These are phyloP conservation scores for Phoenix dactylifera DNA, from an alignment of 176 grass and related monocot species.

Conservation along the genomic window DNA sequence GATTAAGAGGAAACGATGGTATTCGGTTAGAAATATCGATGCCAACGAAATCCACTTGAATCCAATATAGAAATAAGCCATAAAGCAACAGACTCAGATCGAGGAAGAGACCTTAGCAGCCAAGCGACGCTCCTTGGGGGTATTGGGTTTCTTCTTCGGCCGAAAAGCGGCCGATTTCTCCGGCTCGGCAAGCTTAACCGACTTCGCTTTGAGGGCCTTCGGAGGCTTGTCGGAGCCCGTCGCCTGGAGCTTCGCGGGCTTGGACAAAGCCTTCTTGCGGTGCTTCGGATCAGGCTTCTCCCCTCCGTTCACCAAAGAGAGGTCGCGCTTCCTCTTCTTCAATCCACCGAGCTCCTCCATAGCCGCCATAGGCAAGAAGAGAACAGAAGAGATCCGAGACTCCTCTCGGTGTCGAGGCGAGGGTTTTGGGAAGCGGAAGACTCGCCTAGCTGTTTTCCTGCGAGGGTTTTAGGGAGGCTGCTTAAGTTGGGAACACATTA, in stretches of 20 bases:
- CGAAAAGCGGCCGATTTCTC: not conserved
- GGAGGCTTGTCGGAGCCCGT: too few species aligned
- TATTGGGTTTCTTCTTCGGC: not conserved
- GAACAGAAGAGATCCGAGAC: not conserved
- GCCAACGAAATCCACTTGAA: not conserved
- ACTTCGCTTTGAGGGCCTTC: too few species aligned
- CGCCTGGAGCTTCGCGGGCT: not conserved
- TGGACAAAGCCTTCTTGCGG: not conserved
- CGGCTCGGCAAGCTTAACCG: too few species aligned
- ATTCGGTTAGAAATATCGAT: too few species aligned
- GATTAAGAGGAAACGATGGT: too few species aligned
- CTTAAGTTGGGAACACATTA: too few species aligned
- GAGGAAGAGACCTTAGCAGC: conserved; percentile 6
- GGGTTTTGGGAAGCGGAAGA: too few species aligned
- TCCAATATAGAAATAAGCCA: not conserved
- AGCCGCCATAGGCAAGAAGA: not conserved
- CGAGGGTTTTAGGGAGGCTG: too few species aligned
- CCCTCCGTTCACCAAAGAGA: not conserved
- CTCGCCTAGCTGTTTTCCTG: too few species aligned
- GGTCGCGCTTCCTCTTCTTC: conserved; percentile 4
- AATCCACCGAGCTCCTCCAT: not conserved
- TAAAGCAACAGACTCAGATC: not conserved
- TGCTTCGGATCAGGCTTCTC: not conserved
- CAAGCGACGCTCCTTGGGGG: conserved; percentile 2
- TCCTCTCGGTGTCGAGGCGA: not conserved